phyloP scores from a whole-genome alignment of 2,329 filamentous ascomycete species.

The Neofusicoccum kwambonambiense region DNA sequence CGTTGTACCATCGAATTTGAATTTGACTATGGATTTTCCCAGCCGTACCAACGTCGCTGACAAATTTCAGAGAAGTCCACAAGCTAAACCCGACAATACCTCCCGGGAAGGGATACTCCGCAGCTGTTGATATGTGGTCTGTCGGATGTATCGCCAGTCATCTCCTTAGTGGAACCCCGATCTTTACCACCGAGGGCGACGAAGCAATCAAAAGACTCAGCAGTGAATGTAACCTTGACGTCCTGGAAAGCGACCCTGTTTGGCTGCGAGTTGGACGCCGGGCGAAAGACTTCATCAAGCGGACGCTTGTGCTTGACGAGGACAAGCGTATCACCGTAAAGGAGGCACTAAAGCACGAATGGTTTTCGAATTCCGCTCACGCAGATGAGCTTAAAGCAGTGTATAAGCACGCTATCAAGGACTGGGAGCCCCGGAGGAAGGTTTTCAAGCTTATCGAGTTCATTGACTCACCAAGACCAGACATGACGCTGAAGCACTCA shows the following conservation, averaged over 20 bases:
- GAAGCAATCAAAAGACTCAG: constrained; percentile 35
- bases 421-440: constrained; percentile 49
- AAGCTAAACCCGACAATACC: constrained; percentile 27
- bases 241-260: constrained; percentile 42
- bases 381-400: constrained; percentile 48
- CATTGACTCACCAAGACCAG: background rate
- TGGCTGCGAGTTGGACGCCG: constrained; percentile 45
- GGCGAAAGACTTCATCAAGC: constrained; percentile 54
- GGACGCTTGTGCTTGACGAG: constrained; percentile 53
- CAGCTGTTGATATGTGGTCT: constrained; percentile 62
- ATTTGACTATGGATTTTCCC: no score
- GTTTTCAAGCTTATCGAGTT: constrained; percentile 30
- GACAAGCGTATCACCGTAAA: constrained; percentile 50
- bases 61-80: constrained; percentile 35
- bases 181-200: constrained; percentile 22
- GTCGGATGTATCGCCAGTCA: constrained; percentile 56
- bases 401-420: constrained; percentile 48
- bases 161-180: constrained; percentile 50
- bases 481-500: background rate
- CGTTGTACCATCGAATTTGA: constrained; percentile 1
- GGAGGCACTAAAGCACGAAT: constrained; percentile 54
- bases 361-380: constrained; percentile 51
- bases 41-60: background rate
- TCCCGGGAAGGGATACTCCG: constrained; percentile 51
- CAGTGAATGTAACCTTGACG: constrained; percentile 42